phyloP scores from a whole-genome alignment of 257 asterid species.

The Capsicum baccatum region DNA sequence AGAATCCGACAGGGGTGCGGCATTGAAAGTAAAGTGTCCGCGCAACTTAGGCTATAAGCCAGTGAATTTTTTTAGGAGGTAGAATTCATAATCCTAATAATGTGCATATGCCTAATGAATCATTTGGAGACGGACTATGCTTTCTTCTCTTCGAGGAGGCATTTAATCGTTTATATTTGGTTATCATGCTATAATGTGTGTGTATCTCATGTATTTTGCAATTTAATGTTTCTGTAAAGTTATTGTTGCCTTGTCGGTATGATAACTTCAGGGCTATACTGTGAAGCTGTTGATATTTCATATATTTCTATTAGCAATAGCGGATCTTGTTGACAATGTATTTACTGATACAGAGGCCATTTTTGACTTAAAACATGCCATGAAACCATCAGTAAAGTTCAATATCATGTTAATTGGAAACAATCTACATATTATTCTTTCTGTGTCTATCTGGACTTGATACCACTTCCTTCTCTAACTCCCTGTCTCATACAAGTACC shows the following conservation, averaged over 20 bases:
- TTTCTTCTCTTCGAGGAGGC: background rate
- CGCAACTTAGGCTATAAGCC: background rate
- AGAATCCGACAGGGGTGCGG: too few relatives aligned
- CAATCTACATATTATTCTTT: background rate
- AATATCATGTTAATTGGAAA: conserved; percentile 19
- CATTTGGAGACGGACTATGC: conserved; percentile 1
- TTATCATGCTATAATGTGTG: background rate
- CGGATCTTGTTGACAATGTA: background rate
- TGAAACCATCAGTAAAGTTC: background rate
- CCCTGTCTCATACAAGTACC: background rate
- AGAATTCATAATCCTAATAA: conserved; percentile 8
- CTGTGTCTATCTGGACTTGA: background rate
- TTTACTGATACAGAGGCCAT: background rate
- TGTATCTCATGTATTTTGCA: conserved; percentile 10
- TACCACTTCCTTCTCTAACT: conserved; percentile 5
- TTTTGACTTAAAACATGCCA: conserved; percentile 13
- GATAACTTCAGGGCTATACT: conserved; percentile 15
- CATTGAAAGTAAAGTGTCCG: too few relatives aligned
- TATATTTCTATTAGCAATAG: background rate
- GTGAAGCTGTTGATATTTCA: background rate
- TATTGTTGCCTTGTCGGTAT: background rate
- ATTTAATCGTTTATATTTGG: background rate
- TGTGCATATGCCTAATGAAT: conserved; percentile 5
- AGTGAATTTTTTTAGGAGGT: background rate
- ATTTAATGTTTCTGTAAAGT: background rate